Conservation (phyloP, 192 early-diverging fungal species). For the Entomortierella beljakovae region DNA sequence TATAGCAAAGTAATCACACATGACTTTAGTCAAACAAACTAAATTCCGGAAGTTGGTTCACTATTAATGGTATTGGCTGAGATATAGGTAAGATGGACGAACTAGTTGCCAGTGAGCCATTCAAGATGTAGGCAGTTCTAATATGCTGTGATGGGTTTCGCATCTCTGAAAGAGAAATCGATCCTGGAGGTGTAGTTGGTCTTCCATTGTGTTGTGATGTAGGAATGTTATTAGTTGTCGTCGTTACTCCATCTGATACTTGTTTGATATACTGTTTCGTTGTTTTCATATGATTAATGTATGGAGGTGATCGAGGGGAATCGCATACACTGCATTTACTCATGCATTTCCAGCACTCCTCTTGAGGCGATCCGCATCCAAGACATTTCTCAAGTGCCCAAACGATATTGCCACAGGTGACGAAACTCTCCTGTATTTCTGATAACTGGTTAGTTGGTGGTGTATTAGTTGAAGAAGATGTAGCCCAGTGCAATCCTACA, state of each 20-base stretch:
- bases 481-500: constrained; percentile 39
- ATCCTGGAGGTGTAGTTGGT: constrained; percentile 37
- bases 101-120: too few relatives aligned
- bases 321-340: constrained; percentile 31
- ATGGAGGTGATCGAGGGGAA: constrained; percentile 44
- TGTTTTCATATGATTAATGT: constrained; percentile 48
- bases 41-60: constrained; percentile 33
- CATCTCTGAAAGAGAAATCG: constrained; percentile 40
- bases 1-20: background rate
- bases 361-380: constrained; percentile 43
- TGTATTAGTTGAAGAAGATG: background rate
- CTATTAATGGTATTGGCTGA: background rate
- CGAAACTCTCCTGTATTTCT: background rate
- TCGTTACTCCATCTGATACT: background rate
- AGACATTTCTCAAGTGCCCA: constrained; percentile 48
- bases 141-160: background rate
- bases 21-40: constrained; percentile 40
- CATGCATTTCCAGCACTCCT: constrained; percentile 53
- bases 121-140: constrained; percentile 5
- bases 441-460: background rate
- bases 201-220: background rate
- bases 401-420: constrained; percentile 46
- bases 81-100: background rate
- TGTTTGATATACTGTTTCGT: constrained; percentile 17
- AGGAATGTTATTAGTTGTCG: background rate